phyloP scores from a whole-genome alignment of 164 flowering plant genomes.

The Echeveria elegans region DNA sequence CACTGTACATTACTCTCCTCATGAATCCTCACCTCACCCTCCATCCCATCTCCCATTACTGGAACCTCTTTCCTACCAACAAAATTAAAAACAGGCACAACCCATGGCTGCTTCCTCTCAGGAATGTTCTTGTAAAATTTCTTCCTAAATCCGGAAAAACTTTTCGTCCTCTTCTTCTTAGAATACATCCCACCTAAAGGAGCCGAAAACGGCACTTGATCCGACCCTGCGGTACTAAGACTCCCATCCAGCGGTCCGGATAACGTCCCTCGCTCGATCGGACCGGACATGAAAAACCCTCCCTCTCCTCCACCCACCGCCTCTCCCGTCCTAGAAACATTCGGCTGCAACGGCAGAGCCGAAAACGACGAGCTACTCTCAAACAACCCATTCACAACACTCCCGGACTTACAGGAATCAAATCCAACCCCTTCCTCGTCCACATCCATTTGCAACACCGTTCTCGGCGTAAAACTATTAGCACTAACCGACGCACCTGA shows the following conservation, averaged over 20 bases:
- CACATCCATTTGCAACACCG: slow-evolving; percentile 49
- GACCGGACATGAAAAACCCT: slow-evolving; percentile 93
- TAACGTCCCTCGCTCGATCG: slow-evolving; percentile 35
- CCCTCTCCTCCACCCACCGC: slow-evolving; percentile 44
- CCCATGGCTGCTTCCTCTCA: slow-evolving; percentile 86
- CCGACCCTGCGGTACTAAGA: not conserved
- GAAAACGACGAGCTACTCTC: slow-evolving; percentile 75
- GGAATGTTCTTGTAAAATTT: slow-evolving; percentile 50
- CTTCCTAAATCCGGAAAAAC: slow-evolving; percentile 51
- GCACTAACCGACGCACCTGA: slow-evolving; percentile 97
- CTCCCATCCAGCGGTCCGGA: slow-evolving; percentile 3
- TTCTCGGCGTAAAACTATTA: slow-evolving; percentile 64
- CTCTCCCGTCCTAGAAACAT: slow-evolving; percentile 43
- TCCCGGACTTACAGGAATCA: slow-evolving; percentile 10
- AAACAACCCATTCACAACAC: slow-evolving; percentile 46
- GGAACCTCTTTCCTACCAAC: slow-evolving; percentile 39
- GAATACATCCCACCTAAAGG: slow-evolving; percentile 58
- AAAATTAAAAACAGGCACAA: slow-evolving; percentile 75
- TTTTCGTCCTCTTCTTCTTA: slow-evolving; percentile 55
- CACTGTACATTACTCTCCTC: slow-evolving; percentile 60
- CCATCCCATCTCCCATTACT: slow-evolving; percentile 14
- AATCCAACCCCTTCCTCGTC: slow-evolving; percentile 25
- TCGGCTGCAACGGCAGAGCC: slow-evolving; percentile 75
- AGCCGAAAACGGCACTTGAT: slow-evolving; percentile 67
- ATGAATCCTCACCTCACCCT: slow-evolving; percentile 23